Evolutionary conservation across 331 rosid species (phyloP), one percentile per base, ranked within the genome.

Genomic region (Malus hybrid): DNA sequence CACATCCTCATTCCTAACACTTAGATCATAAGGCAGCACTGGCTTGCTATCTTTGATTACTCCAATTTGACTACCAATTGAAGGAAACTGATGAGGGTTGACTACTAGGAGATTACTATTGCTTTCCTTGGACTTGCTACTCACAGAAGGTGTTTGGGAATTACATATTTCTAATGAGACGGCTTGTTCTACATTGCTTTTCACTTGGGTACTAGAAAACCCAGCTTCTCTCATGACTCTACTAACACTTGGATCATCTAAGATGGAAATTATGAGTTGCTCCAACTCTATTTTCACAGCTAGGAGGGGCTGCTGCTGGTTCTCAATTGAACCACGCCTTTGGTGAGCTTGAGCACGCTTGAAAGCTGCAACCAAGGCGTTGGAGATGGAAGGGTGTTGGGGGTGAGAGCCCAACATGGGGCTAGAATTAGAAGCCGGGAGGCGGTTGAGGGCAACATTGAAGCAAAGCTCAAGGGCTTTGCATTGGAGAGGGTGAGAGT

Each of bases 331-430:
- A 58, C 99, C 99, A 0, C 99, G 93, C 22, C 99, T 83, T 8
- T 95, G 99, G 84, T 95, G 96, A 53, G 99, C 99, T 80, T 95
- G 99, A 22, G 99, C 98, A 0, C 99, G 86, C 75, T 95, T 95
- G 83, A 95, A 93, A 10, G 98, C 98, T 0, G 99, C 99, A 50
- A 95, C 91, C 44, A 95, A 78, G 58, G 99, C 99, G 68, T 95
- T 95, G 15, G 99, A 92, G 78, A 95, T 90, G 2, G 93, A 87
- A 19, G 98, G 97, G 56, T 81, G 82, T 8, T 86, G 91, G 26
- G 83, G 77, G 70, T 82, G 88, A 33, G 74, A 24, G n/a, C 74
- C 74, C 48, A 92, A 62, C 88, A 92, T 86, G 82, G 97, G 91
- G 81, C 89, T 82, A 0, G 93, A 85, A 56, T 80, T 86, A 24